Base-by-base conservation (phyloP, 2,329 filamentous ascomycete genomes). In the Escovopsis sp. region DNA sequence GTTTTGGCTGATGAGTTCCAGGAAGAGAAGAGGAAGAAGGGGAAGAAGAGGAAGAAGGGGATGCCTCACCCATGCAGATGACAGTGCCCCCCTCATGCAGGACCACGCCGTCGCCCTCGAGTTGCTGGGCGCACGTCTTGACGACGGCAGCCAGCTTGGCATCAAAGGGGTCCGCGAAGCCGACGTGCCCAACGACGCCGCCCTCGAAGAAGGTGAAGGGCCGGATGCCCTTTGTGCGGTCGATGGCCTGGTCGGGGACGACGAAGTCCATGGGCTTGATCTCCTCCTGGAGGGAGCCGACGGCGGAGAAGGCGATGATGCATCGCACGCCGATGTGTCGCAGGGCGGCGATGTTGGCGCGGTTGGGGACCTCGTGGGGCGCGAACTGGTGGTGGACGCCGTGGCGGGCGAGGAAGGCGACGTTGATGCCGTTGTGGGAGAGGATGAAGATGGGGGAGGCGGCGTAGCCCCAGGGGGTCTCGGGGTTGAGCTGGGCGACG, bases 311-410 rank as follows among this genome's bases (percentile, higher is more conserved):
- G 48, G 89, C 87, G 57, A 98, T 84, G 59, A 96, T 76, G 58
- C 79, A 84, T 55, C 88, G 80, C 37, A 96, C 91, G 50, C 91
- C 91, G 46, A 98, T 71, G 53, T 76, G 79, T 50, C 91, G 81
- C 48, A 98, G 72, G n/a, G 91, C 91, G n/a, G 91, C 89, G 55
- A 98, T 94, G 69, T 96, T 98, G 63, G 91, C 91, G 48, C 85
- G 85, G 50, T 80, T 76, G 45, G 88, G 87, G n/a, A 98, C 84
- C 65, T 98, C 91, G 58, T 95, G 88, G 0, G 91, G 91, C 6
- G 88, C 86, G 51, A 84, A 72, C 63, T 95, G 76, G 68, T 98
- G 91, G 73, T 91, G 72, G 11, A 78, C 60, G 50, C 91, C 91
- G 64, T 98, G 91, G 36, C 91, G 86, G 48, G 88, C 86, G 51